Percentiles rank a stretch among this genome's conserved stretches.
phyloP scores from a whole-genome alignment of 208 protist species.

The Perkinsela sp. region DNA sequence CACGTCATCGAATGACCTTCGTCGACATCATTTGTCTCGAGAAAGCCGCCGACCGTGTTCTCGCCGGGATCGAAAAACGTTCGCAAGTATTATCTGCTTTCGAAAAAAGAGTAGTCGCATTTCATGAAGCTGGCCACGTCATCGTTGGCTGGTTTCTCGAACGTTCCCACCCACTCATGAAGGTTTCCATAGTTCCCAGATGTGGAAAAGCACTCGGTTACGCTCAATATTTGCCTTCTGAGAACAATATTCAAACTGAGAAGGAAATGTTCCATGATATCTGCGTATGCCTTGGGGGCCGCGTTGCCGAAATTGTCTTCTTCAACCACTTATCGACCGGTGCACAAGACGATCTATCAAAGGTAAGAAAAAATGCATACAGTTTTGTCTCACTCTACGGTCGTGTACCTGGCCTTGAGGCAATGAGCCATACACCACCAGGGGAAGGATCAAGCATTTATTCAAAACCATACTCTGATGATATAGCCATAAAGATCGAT shows the following conservation, averaged over 20 bases:
- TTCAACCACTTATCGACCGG: constrained; percentile 73
- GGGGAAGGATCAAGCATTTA: constrained; percentile 16
- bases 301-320: constrained; percentile 65
- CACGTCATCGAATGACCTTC: constrained; percentile 16
- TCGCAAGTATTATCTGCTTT: constrained; percentile 35
- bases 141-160: constrained; percentile 86
- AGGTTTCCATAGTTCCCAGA: constrained; percentile 87
- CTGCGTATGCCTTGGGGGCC: constrained; percentile 69
- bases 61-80: constrained; percentile 77
- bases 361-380: constrained; percentile 77
- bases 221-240: constrained; percentile 86
- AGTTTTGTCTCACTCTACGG: constrained; percentile 41
- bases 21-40: constrained; percentile 67
- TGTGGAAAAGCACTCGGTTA: constrained; percentile 77
- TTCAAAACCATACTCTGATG: constrained; percentile 60
- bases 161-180: constrained; percentile 80
- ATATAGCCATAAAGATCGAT: constrained; percentile 50
- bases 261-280: constrained; percentile 76
- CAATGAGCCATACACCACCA: constrained; percentile 31
- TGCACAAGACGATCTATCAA: constrained; percentile 77
- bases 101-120: constrained; percentile 75
- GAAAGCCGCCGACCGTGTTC: constrained; percentile 73
- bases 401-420: constrained; percentile 4
- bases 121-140: constrained; percentile 93
- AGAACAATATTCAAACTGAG: constrained; percentile 57